phyloP scores from a whole-genome alignment of 225 moss, liverwort and hornwort genomes.

The Thuidium tamariscinum region DNA sequence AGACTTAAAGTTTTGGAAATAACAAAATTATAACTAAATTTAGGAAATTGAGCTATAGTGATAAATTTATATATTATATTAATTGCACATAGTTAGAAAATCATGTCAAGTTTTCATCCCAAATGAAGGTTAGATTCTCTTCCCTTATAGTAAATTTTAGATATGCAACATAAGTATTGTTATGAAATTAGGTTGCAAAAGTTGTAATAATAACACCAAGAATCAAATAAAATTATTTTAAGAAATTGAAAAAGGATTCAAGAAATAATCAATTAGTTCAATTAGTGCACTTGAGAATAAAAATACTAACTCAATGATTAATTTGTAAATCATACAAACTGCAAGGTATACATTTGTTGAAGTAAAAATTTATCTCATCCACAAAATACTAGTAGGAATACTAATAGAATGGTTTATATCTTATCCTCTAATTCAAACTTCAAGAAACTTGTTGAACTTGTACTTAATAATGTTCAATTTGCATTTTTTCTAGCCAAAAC shows the following conservation, averaged over 20 bases:
- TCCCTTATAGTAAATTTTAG: not conserved
- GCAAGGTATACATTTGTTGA: too few species aligned
- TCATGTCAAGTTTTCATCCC: accelerated
- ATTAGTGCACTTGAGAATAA: accelerated
- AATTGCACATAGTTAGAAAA: not conserved
- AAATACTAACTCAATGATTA: accelerated
- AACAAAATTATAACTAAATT: not conserved
- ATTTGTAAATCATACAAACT: not conserved
- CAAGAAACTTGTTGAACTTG: accelerated
- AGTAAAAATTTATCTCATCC: too few species aligned
- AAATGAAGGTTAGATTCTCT: not conserved
- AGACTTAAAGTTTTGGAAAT: too few species aligned
- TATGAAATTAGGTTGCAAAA: not conserved
- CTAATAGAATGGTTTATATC: too few species aligned
- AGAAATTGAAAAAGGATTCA: accelerated
- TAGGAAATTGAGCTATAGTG: not conserved
- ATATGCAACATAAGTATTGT: not conserved
- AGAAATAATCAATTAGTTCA: accelerated
- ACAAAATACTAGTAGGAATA: too few species aligned
- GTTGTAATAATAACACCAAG: too few species aligned
- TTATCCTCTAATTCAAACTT: not conserved
- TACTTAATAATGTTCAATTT: not conserved
- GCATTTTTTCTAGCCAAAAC: accelerated
- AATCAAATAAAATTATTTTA: not conserved
- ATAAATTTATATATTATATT: not conserved